These are phyloP conservation scores for Cryptococcus sp. DNA, from an alignment of 1,284 basidiomycete species.

Conservation along the genomic window DNA sequence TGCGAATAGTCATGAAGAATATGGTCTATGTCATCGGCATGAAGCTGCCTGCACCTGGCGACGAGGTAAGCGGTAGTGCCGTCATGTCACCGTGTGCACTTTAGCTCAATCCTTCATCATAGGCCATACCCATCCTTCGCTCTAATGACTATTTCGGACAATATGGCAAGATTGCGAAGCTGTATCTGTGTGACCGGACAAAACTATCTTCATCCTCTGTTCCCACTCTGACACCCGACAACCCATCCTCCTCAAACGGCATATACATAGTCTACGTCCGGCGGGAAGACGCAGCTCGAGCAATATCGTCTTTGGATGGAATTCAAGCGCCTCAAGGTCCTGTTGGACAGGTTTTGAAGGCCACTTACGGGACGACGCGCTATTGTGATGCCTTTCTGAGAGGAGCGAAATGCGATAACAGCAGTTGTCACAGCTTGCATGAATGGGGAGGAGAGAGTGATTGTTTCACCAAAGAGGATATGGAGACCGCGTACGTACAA, in stretches of 20 bases:
- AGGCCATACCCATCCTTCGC: conserved; percentile 91
- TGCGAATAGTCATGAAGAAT: conserved; percentile 94
- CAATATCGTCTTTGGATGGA: conserved; percentile 91
- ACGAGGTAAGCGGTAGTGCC: conserved; percentile 69
- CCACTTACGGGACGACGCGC: conserved; percentile 95
- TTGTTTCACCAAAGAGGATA: conserved; percentile 89
- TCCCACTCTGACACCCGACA: conserved; percentile 57
- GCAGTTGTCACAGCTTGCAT: conserved; percentile 85
- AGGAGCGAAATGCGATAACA: conserved; percentile 72
- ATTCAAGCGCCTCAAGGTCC: conserved; percentile 75
- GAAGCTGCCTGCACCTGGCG: conserved; percentile 66
- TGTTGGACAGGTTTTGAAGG: conserved; percentile 78
- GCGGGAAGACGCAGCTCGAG: conserved; percentile 90
- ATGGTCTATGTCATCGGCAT: conserved; percentile 96
- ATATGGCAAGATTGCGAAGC: conserved; percentile 97
- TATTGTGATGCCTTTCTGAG: conserved; percentile 97
- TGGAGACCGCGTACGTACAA: conserved; percentile 74
- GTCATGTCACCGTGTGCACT: neutral
- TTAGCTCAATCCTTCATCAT: neutral
- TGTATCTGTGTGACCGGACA: conserved; percentile 88
- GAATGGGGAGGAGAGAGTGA: conserved; percentile 99
- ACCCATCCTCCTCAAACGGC: conserved; percentile 64
- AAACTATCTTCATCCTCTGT: conserved; percentile 36
- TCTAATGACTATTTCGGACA: conserved; percentile 98
- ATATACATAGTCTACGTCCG: conserved; percentile 96